phyloP scores from a whole-genome alignment of 129 eudicot genomes.

The Artemisia argyi region DNA sequence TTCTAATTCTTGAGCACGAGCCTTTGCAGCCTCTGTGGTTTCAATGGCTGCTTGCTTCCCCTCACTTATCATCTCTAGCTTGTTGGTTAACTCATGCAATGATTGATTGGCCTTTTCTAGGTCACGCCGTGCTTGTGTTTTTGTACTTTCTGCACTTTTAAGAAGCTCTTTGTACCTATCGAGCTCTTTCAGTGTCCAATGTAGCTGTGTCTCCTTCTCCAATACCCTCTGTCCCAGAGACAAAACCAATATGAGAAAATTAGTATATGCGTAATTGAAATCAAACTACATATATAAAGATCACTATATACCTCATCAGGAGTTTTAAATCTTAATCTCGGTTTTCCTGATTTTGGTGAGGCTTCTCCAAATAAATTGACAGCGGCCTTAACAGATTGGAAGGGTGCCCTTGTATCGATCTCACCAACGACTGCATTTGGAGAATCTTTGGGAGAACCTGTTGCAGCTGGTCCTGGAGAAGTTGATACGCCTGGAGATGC shows the following conservation, averaged over 20 bases:
- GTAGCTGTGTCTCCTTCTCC: constrained; percentile 78
- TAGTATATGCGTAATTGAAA: background rate
- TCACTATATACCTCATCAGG: constrained; percentile 48
- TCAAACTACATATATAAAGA: constrained; percentile 2
- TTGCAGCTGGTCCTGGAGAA: constrained; percentile 14
- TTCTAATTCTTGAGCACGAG: constrained; percentile 53
- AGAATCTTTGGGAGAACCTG: constrained; percentile 38
- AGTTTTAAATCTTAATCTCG: constrained; percentile 44
- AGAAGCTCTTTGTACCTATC: constrained; percentile 63
- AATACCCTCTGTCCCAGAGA: constrained; percentile 47
- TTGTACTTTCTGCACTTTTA: constrained; percentile 52
- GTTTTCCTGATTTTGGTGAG: constrained; percentile 46
- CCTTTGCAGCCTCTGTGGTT: constrained; percentile 64
- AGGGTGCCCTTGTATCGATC: constrained; percentile 80
- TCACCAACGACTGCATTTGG: constrained; percentile 59
- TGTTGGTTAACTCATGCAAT: constrained; percentile 53
- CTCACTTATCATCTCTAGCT: constrained; percentile 63
- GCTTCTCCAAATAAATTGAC: constrained; percentile 73
- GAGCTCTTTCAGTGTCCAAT: constrained; percentile 66
- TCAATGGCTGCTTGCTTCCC: constrained; percentile 66
- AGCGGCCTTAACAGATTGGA: constrained; percentile 91
- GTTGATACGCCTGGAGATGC: constrained; percentile 25
- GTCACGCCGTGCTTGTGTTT: constrained; percentile 59
- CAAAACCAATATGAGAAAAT: constrained; percentile 5
- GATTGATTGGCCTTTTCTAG: constrained; percentile 68